Percentiles rank a stretch among this genome's conserved stretches.
phyloP scores from a whole-genome alignment of 208 protist species.

The Vickermania ingenoplastis region DNA sequence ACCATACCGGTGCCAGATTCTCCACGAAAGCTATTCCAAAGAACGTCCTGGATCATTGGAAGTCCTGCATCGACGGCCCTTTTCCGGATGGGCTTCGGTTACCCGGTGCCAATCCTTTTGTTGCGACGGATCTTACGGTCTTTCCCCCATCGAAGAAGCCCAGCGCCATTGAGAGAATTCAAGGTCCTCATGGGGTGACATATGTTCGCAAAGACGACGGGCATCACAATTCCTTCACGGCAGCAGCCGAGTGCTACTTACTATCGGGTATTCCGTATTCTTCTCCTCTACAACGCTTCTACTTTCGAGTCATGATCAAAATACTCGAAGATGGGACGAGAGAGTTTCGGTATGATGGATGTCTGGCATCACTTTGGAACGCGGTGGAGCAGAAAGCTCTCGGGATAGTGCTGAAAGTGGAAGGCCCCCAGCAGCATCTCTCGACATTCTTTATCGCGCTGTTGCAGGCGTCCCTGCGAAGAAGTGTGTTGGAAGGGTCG shows the following conservation, averaged over 20 bases:
- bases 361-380: constrained; percentile 51
- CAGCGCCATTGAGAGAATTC: not conserved
- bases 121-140: constrained; percentile 62
- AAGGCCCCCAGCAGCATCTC: constrained; percentile 27
- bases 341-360: constrained; percentile 55
- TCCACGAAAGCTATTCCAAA: constrained; percentile 20
- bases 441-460: constrained; percentile 41
- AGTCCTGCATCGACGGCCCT: constrained; percentile 14
- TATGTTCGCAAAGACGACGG: constrained; percentile 28
- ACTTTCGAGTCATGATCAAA: constrained; percentile 38
- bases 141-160: constrained; percentile 8
- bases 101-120: constrained; percentile 48
- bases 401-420: constrained; percentile 30
- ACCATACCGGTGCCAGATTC: constrained; percentile 12
- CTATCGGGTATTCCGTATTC: constrained; percentile 43
- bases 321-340: constrained; percentile 34
- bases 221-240: constrained; percentile 49
- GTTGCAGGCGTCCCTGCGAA: constrained; percentile 36
- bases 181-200: constrained; percentile 31
- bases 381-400: constrained; percentile 9
- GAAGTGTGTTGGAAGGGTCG: constrained; percentile 14
- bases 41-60: constrained; percentile 32
- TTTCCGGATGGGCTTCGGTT: constrained; percentile 17
- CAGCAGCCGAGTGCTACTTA: constrained; percentile 24
- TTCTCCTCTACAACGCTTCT: constrained; percentile 36